Evolutionary conservation across 805 yeast species (phyloP).

Genomic region (Pichia exigua): DNA sequence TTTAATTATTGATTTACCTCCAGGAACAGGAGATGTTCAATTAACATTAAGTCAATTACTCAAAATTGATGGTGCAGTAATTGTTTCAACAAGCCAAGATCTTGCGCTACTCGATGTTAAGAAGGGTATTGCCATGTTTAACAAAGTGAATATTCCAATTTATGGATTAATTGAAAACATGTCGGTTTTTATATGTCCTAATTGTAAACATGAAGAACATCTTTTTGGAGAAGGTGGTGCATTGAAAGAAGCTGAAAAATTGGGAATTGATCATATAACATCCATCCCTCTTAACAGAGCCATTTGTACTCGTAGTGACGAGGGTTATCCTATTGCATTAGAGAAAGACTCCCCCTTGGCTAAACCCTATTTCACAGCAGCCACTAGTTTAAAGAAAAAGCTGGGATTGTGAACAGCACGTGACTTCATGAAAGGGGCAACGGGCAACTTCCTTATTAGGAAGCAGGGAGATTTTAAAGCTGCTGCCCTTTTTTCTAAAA

Average conservation of each 20-base stretch:
- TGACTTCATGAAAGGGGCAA: not conserved
- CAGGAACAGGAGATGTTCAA: constrained; percentile 88
- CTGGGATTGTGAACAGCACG: not conserved
- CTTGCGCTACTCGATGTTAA: constrained; percentile 74
- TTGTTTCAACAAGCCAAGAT: constrained; percentile 84
- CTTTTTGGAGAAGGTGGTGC: constrained; percentile 67
- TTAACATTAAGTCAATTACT: constrained; percentile 73
- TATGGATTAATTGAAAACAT: constrained; percentile 76
- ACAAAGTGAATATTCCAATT: constrained; percentile 61
- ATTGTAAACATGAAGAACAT: constrained; percentile 65
- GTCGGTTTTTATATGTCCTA: constrained; percentile 71
- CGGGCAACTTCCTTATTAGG: not conserved
- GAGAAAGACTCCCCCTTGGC: constrained; percentile 31
- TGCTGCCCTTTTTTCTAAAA: not conserved
- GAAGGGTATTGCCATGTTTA: constrained; percentile 73
- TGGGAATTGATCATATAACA: constrained; percentile 47
- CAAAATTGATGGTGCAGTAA: constrained; percentile 69
- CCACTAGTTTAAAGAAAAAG: constrained; percentile 21
- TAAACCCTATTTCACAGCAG: constrained; percentile 41
- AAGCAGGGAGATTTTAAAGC: not conserved
- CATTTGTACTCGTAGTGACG: constrained; percentile 55
- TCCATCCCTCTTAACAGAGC: constrained; percentile 58
- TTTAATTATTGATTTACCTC: constrained; percentile 78
- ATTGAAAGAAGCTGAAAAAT: constrained; percentile 37
- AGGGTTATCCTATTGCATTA: constrained; percentile 56